Evolutionary conservation across 2,329 filamentous ascomycete species (phyloP), one percentile per base, ranked within the genome.

Genomic region (Phyllosticta ampelicida): DNA sequence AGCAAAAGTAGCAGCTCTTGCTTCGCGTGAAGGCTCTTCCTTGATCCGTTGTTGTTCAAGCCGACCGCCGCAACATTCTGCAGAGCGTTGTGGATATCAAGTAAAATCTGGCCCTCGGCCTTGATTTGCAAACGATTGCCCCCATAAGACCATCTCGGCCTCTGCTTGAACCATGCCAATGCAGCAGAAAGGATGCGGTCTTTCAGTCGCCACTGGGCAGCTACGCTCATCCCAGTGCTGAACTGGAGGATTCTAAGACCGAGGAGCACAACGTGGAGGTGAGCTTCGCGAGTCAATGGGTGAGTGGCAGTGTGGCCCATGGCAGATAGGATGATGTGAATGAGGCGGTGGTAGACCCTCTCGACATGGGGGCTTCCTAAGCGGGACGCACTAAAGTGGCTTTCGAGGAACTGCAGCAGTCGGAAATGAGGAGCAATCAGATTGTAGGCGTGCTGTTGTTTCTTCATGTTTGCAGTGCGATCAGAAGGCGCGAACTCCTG

Each of bases 401-500:
- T 99, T 60, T 83, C 86, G 61, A 99, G 82, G 70, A 97, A 96
- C 62, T 95, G 90, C 30, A 96, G 74, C 23, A 97, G 74, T 21
- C 88, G 85, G 56, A 89, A 84, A 70, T 99, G 94, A 3, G 94
- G 94, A 8, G 89, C 86, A 48, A 99, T 82, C 55, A 92, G 75
- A 66, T 94, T 87, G 65, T 95, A 89, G 1, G 90, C 86, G 26
- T 82, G 75, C 65, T 94, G 87, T 67, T 92, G 90, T 55, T 85
- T 82, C 71, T 86, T 89, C 16, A 84, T 79, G 62, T 96, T 77
- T 13, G 81, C 75, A 59, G 85, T 83, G 65, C 89, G 86, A 67
- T 96, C 90, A 58, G 89, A 95, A 1, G 94, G 92, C 4, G 92
- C 88, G 67, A 96, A 95, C 67, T 99, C 94, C 70, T 94, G 86